Percentiles rank a stretch among this genome's conserved stretches.
phyloP scores from a whole-genome alignment of 192 early-diverging fungal genomes.

The Umbelopsis vinacea region DNA sequence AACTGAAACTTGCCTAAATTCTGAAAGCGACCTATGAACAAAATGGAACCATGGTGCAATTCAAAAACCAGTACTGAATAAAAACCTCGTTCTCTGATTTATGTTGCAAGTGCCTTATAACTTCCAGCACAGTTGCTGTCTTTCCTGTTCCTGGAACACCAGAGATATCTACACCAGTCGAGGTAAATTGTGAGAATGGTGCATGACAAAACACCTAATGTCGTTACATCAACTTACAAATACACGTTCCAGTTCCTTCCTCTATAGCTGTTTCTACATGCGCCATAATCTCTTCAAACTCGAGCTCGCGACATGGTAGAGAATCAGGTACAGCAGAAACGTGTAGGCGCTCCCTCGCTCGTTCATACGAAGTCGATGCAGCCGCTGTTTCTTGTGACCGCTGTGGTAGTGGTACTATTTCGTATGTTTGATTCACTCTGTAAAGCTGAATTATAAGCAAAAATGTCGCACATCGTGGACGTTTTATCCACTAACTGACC shows the following conservation, averaged over 20 bases:
- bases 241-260: conserved; percentile 81
- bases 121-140: conserved; percentile 91
- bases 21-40: conserved; percentile 26
- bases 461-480: neutral
- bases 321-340: conserved; percentile 87
- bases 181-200: neutral
- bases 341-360: conserved; percentile 79
- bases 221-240: conserved; percentile 62
- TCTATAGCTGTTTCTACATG: conserved; percentile 80
- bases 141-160: conserved; percentile 98
- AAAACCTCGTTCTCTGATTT: conserved; percentile 62
- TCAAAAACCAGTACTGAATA: neutral
- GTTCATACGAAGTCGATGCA: conserved; percentile 57
- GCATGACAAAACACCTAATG: neutral
- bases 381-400: conserved; percentile 28
- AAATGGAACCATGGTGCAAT: neutral
- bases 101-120: conserved; percentile 72
- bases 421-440: neutral
- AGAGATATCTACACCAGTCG: conserved; percentile 73
- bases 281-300: conserved; percentile 82
- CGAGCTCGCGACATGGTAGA: conserved; percentile 93
- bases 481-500: neutral
- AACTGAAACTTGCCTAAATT: conserved; percentile 79
- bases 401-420: conserved; percentile 39
- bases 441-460: neutral